phyloP scores from a whole-genome alignment of 768 basidiomycete species.

The Lepiota brunneoincarnata region DNA sequence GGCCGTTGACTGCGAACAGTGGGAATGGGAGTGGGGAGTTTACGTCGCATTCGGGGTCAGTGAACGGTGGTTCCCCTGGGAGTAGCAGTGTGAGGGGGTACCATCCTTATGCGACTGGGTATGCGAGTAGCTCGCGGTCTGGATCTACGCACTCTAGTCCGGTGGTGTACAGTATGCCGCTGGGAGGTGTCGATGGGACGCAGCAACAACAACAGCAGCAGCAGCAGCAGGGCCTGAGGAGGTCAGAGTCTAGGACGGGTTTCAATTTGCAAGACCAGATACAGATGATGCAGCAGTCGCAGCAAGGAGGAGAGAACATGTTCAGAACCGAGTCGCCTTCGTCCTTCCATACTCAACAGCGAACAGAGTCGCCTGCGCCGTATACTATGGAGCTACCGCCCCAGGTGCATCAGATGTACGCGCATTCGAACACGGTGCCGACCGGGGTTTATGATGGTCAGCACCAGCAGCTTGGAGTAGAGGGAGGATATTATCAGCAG shows the following conservation, averaged over 20 bases:
- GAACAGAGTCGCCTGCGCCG: slow-evolving; percentile 36
- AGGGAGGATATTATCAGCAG: slow-evolving; percentile 22
- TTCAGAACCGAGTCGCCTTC: slow-evolving; percentile 19
- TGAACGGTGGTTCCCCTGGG: slow-evolving; percentile 26
- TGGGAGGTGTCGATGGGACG: slow-evolving; percentile 21
- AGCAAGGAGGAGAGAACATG: slow-evolving; percentile 17
- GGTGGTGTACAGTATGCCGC: slow-evolving; percentile 36
- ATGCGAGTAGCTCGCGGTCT: slow-evolving; percentile 30
- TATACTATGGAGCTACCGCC: slow-evolving; percentile 36
- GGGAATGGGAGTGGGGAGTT: slow-evolving; percentile 29
- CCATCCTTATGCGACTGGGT: slow-evolving; percentile 52
- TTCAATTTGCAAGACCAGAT: slow-evolving; percentile 32
- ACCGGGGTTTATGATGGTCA: slow-evolving; percentile 17
- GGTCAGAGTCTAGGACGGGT: slow-evolving; percentile 32
- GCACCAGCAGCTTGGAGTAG: slow-evolving; percentile 16
- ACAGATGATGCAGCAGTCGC: slow-evolving; percentile 46
- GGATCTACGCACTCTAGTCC: slow-evolving; percentile 47
- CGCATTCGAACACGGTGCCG: slow-evolving; percentile 21
- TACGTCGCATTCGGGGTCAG: slow-evolving; percentile 31
- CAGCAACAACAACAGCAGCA: slow-evolving; percentile 25
- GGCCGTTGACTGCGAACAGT: slow-evolving; percentile 46
- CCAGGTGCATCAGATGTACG: slow-evolving; percentile 14
- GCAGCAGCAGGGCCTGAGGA: slow-evolving; percentile 36
- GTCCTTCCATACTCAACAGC: slow-evolving; percentile 34
- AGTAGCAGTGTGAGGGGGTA: slow-evolving; percentile 42